Conservation (phyloP, 305 asterid species). For the Rubia tinctorum region DNA sequence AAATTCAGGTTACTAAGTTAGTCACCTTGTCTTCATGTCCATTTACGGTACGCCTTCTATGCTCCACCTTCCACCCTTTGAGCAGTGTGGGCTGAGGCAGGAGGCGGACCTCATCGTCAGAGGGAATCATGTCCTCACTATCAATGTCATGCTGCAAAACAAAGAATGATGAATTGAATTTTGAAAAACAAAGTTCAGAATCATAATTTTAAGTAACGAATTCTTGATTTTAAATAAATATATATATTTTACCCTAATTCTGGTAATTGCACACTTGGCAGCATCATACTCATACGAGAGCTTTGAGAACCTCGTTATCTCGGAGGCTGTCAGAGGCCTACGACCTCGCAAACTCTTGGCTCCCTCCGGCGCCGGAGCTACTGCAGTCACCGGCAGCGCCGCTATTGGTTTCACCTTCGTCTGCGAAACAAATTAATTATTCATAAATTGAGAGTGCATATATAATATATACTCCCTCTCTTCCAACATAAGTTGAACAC, state of each 20-base stretch:
- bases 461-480: too few species aligned
- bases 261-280: not conserved
- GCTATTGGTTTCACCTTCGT: not conserved
- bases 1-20: too few species aligned
- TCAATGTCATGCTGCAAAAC: not conserved
- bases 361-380: not conserved
- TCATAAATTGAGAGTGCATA: too few species aligned
- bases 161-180: not conserved
- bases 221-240: not conserved
- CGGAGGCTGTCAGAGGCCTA: not conserved
- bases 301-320: not conserved
- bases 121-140: not conserved
- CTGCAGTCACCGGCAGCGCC: not conserved
- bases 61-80: not conserved
- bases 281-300: not conserved
- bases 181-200: not conserved
- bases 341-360: too few species aligned
- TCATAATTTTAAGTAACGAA: too few species aligned
- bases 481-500: too few species aligned
- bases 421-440: not conserved
- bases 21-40: not conserved
- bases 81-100: not conserved
- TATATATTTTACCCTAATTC: not conserved
- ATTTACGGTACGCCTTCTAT: not conserved
- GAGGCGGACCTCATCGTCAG: not conserved